Conservation (phyloP, 352 stramenopile species). For the Globisporangium parvum region DNA sequence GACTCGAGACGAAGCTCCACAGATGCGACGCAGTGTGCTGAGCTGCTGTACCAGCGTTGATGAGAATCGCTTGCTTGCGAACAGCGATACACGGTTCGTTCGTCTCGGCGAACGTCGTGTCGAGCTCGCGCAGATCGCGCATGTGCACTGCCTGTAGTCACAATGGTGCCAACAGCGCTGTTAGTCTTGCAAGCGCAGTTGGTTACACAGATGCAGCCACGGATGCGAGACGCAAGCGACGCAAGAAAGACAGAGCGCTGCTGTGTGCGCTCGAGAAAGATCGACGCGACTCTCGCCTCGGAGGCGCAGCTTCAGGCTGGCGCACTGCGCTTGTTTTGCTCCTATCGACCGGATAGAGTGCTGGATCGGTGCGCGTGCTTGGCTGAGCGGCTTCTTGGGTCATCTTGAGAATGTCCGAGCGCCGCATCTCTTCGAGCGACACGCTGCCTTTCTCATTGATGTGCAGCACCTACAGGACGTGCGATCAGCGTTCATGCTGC, state of each 20-base stretch:
- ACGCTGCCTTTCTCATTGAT: slow-evolving; percentile 11
- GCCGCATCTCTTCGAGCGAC: slow-evolving; percentile 12
- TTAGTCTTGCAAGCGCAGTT: too few species aligned
- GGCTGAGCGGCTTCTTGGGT: slow-evolving; percentile 10
- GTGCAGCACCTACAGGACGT: slow-evolving; percentile 10
- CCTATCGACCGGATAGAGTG: neutral
- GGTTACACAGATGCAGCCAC: too few species aligned
- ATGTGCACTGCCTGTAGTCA: slow-evolving; percentile 37
- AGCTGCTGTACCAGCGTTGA: slow-evolving; percentile 18
- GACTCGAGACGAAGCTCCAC: too few species aligned
- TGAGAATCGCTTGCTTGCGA: slow-evolving; percentile 37
- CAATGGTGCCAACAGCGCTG: too few species aligned
- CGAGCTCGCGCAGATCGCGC: slow-evolving; percentile 64
- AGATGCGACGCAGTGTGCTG: too few species aligned
- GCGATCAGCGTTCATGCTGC: neutral
- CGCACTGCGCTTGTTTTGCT: neutral
- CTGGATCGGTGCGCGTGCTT: neutral
- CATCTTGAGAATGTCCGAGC: slow-evolving; percentile 18
- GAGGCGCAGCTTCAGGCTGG: slow-evolving; percentile 1
- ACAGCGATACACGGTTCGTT: slow-evolving; percentile 39
- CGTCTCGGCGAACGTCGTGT: slow-evolving; percentile 55
- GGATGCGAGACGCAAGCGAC: too few species aligned
- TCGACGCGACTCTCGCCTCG: neutral
- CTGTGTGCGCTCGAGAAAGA: slow-evolving; percentile 2
- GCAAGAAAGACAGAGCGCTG: too few species aligned